Evolutionary conservation across 352 stramenopile species (phyloP).

Genomic region (Blastocystis hominis): DNA sequence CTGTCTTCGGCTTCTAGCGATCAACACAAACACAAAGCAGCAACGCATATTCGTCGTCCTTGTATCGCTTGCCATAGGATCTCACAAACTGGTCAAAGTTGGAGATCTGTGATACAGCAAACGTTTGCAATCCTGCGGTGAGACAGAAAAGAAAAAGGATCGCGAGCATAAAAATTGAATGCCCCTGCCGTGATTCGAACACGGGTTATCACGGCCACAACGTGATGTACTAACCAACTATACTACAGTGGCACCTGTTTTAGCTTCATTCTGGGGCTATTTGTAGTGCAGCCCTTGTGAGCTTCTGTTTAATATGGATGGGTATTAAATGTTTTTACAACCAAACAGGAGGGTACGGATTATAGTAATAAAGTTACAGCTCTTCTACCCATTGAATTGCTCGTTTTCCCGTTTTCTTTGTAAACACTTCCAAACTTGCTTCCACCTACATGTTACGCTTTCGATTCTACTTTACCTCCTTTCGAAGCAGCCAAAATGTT

Average conservation of each 20-base stretch:
- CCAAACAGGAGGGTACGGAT: too few species aligned
- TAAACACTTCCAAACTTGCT: background rate
- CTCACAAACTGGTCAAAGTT: constrained; percentile 23
- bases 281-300: too few species aligned
- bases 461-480: background rate
- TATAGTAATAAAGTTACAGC: background rate
- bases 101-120: background rate
- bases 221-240: background rate
- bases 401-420: background rate
- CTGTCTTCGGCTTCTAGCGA: background rate
- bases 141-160: background rate
- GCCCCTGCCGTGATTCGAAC: too few species aligned
- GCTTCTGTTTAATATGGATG: too few species aligned
- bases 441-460: background rate
- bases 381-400: background rate
- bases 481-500: constrained; percentile 10
- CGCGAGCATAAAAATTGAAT: background rate
- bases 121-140: background rate
- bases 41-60: constrained; percentile 52
- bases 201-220: too few species aligned
- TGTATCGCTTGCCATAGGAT: constrained; percentile 32
- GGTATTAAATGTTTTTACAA: too few species aligned
- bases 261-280: too few species aligned
- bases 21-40: too few species aligned
- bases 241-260: background rate